Conservation (phyloP, 148 eudicot species). For the Heliosperma pusillum region DNA sequence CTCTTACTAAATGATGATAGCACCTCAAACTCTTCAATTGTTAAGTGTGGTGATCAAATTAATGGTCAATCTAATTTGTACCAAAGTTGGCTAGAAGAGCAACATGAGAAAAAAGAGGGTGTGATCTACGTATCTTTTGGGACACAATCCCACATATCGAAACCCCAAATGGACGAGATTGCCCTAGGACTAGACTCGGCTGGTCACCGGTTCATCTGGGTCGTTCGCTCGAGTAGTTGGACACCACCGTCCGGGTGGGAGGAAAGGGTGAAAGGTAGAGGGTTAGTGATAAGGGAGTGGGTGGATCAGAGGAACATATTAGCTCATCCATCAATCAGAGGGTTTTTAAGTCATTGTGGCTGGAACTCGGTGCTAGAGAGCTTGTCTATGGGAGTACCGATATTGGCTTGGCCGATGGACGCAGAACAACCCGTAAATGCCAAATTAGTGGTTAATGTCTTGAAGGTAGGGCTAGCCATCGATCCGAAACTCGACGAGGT, state of each 20-base stretch:
- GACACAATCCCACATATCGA: slow-evolving; percentile 28
- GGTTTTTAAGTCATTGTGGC: slow-evolving; percentile 34
- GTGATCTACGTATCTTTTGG: slow-evolving; percentile 33
- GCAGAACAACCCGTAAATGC: slow-evolving; percentile 36
- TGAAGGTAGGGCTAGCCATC: slow-evolving; percentile 22
- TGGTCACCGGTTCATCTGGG: slow-evolving; percentile 30
- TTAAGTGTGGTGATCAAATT: background rate
- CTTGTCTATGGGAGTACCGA: slow-evolving; percentile 29
- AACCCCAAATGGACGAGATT: slow-evolving; percentile 31
- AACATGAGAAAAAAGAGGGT: background rate
- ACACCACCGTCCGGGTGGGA: slow-evolving; percentile 22
- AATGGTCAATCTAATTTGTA: background rate
- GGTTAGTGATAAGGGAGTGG: slow-evolving; percentile 30
- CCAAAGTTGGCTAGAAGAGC: slow-evolving; percentile 26
- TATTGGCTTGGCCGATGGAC: slow-evolving; percentile 34
- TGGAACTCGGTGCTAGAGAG: slow-evolving; percentile 27
- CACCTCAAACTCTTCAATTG: background rate
- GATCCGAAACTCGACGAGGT: background rate
- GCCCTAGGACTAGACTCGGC: slow-evolving; percentile 31
- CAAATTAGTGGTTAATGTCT: slow-evolving; percentile 26
- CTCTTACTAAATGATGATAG: slow-evolving; percentile 16
- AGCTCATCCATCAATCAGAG: slow-evolving; percentile 25
- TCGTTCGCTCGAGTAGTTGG: slow-evolving; percentile 26
- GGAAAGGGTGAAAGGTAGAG: slow-evolving; percentile 26
- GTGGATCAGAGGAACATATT: slow-evolving; percentile 29